A percentile compares a stretch with the other conserved stretches of the same genome.
phyloP scores from a whole-genome alignment of 805 yeast species.

The Saccharomycopsis selenospora region DNA sequence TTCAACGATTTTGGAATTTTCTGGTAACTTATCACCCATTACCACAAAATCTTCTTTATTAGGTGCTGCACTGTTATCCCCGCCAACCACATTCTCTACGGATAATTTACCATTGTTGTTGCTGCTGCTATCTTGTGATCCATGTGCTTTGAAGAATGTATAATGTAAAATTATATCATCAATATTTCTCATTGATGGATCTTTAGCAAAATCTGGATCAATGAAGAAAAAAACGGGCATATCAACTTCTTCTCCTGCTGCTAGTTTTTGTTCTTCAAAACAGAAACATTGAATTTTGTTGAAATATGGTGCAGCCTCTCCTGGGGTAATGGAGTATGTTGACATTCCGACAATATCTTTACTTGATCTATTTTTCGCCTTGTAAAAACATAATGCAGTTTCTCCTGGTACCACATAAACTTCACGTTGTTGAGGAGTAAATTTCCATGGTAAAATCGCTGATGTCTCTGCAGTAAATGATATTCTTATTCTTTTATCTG shows the following conservation, averaged over 20 bases:
- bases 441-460: conserved; percentile 87
- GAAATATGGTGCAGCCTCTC: conserved; percentile 92
- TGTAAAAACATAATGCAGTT: conserved; percentile 92
- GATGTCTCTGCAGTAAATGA: conserved; percentile 90
- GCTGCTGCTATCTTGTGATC: too few relatives aligned
- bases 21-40: background rate
- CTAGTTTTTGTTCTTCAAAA: conserved; percentile 89
- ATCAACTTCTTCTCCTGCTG: conserved; percentile 96
- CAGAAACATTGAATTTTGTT: conserved; percentile 97
- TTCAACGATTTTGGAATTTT: background rate
- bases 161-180: conserved; percentile 88
- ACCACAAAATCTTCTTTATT: conserved; percentile 2
- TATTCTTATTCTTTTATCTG: conserved; percentile 73
- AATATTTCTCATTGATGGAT: conserved; percentile 85
- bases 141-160: conserved; percentile 70
- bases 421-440: conserved; percentile 89
- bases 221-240: conserved; percentile 98
- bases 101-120: background rate
- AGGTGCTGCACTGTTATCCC: background rate
- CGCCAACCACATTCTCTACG: background rate
- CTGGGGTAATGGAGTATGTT: conserved; percentile 93
- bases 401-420: conserved; percentile 94
- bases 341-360: conserved; percentile 98
- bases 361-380: conserved; percentile 77
- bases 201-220: conserved; percentile 91